Conservation (phyloP, 192 early-diverging fungal genomes). For the Anaeromyces robustus region DNA sequence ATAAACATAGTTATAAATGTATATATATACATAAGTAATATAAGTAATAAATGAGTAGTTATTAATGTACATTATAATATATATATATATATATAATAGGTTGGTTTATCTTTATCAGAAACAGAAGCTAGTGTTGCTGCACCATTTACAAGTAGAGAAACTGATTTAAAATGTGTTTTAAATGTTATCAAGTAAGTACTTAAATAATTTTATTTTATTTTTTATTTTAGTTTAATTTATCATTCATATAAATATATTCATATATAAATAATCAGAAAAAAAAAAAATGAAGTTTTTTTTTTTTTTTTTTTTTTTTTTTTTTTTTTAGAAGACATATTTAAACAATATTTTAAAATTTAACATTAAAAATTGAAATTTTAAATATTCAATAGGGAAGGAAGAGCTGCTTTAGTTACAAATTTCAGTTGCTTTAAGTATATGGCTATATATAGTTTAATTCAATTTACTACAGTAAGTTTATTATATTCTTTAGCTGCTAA, state of each 20-base stretch:
- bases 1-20: too few species aligned
- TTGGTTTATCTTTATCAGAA: conserved; percentile 83
- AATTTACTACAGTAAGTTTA: conserved; percentile 85
- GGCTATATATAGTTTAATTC: conserved; percentile 93
- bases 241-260: too few species aligned
- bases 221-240: too few species aligned
- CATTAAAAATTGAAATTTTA: too few species aligned
- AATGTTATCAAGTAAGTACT: conserved; percentile 59
- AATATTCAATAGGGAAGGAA: conserved; percentile 49
- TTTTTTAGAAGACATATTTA: too few species aligned
- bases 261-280: too few species aligned
- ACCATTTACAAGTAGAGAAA: conserved; percentile 82
- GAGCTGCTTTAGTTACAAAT: conserved; percentile 88
- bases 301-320: too few species aligned
- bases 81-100: neutral
- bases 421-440: conserved; percentile 99
- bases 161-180: conserved; percentile 83
- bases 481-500: conserved; percentile 77
- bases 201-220: too few species aligned
- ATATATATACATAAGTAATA: too few species aligned
- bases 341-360: too few species aligned
- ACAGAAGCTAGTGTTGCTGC: conserved; percentile 97
- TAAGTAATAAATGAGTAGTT: too few species aligned
- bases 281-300: too few species aligned
- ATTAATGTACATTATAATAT: conserved; percentile 9